Evolutionary conservation across 2,329 filamentous ascomycete species (phyloP).

Genomic region (Daldinia eschscholtzii): DNA sequence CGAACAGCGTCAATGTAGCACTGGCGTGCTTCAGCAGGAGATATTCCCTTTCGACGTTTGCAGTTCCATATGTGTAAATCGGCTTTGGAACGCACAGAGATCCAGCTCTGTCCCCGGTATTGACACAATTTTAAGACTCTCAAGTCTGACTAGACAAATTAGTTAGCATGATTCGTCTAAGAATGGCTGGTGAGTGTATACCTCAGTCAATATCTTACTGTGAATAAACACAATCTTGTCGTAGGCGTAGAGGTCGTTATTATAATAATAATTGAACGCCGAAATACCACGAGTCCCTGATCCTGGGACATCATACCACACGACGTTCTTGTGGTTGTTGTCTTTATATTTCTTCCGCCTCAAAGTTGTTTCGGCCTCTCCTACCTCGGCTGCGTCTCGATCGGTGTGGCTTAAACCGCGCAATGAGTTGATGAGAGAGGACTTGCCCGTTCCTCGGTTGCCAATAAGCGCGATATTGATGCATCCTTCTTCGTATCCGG

Average conservation of each 20-base stretch:
- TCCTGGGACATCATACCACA: constrained; percentile 7
- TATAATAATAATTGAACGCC: background rate
- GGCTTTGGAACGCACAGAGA: background rate
- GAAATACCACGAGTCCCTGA: background rate
- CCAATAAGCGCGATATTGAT: constrained; percentile 1
- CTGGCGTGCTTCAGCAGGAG: background rate
- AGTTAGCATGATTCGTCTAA: background rate
- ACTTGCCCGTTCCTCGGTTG: background rate
- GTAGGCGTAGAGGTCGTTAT: background rate
- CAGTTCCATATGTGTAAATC: constrained; percentile 1
- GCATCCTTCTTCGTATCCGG: constrained; percentile 4
- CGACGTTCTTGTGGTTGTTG: background rate
- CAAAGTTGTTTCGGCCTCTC: background rate
- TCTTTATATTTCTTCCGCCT: constrained; percentile 1
- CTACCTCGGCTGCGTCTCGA: background rate
- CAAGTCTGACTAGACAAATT: background rate
- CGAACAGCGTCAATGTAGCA: constrained; percentile 4
- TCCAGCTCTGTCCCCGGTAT: background rate
- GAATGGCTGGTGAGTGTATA: background rate
- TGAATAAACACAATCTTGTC: constrained; percentile 9
- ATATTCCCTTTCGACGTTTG: background rate
- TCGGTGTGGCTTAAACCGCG: background rate
- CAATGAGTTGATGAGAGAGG: constrained; percentile 4
- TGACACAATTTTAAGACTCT: background rate
- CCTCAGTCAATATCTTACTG: background rate